Conservation (phyloP, 2,329 filamentous ascomycete genomes). For the Stromatinia cepivora region DNA sequence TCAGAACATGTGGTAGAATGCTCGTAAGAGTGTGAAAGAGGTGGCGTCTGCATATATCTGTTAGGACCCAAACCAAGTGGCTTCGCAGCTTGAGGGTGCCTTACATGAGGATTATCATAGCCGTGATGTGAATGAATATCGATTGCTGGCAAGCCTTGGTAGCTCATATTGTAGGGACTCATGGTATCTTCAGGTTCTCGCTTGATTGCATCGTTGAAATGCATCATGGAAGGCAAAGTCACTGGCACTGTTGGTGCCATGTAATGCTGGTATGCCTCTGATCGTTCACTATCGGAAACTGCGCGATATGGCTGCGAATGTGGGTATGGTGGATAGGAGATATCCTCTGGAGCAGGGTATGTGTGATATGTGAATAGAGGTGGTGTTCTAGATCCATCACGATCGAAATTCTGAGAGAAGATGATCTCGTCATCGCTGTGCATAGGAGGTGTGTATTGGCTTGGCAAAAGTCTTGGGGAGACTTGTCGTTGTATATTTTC, state of each 20-base stretch:
- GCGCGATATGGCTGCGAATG: conserved; percentile 54
- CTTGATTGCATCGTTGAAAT: conserved; percentile 66
- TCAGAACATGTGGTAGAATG: conserved; percentile 65
- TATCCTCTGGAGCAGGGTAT: conserved; percentile 66
- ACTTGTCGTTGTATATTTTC: conserved; percentile 44
- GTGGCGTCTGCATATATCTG: conserved; percentile 62
- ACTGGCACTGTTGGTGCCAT: conserved; percentile 53
- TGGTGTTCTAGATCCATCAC: conserved; percentile 70
- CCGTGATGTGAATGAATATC: conserved; percentile 60
- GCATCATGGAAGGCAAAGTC: conserved; percentile 64
- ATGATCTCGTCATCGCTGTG: conserved; percentile 63
- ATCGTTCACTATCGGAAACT: conserved; percentile 46
- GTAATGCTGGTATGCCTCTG: conserved; percentile 57
- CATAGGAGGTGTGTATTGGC: conserved; percentile 63
- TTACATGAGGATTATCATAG: conserved; percentile 77
- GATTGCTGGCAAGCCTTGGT: conserved; percentile 61
- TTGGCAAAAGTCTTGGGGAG: conserved; percentile 46
- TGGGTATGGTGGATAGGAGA: conserved; percentile 60
- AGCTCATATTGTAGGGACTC: conserved; percentile 64
- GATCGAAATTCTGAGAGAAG: conserved; percentile 65
- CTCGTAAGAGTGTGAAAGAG: conserved; percentile 72
- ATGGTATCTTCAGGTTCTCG: conserved; percentile 63
- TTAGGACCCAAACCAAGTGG: conserved; percentile 29
- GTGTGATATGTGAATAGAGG: conserved; percentile 67
- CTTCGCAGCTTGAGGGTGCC: conserved; percentile 46